Conservation (phyloP, 805 yeast species). For the Ogataea siamensis region DNA sequence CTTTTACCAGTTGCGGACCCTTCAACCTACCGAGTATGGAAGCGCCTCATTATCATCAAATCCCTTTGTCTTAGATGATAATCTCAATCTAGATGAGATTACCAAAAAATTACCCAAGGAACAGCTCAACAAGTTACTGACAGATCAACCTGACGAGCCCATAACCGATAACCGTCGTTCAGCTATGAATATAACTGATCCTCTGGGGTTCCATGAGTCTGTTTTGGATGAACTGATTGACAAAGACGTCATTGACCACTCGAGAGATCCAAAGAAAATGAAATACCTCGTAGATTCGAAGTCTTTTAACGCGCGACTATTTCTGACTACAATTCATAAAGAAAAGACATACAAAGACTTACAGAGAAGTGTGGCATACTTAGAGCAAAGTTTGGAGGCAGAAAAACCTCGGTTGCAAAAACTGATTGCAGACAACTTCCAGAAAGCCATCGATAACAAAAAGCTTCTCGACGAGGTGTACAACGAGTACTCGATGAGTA, state of each 20-base stretch:
- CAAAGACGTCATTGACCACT: slow-evolving; percentile 38
- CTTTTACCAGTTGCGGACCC: slow-evolving; percentile 44
- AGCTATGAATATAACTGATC: slow-evolving; percentile 38
- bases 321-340: slow-evolving; percentile 53
- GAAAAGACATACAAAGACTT: slow-evolving; percentile 54
- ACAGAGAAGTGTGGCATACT: slow-evolving; percentile 42
- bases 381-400: slow-evolving; percentile 48
- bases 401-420: slow-evolving; percentile 49
- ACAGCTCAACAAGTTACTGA: slow-evolving; percentile 23
- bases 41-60: slow-evolving; percentile 24
- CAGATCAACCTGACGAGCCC: slow-evolving; percentile 19
- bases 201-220: slow-evolving; percentile 52
- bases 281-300: slow-evolving; percentile 55
- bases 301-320: slow-evolving; percentile 55
- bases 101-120: slow-evolving; percentile 25
- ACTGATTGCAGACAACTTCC: slow-evolving; percentile 58
- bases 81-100: slow-evolving; percentile 13
- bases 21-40: slow-evolving; percentile 37
- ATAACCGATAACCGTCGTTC: neutral
- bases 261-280: slow-evolving; percentile 36
- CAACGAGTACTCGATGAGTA: slow-evolving; percentile 43
- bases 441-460: slow-evolving; percentile 63
- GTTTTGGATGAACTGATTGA: slow-evolving; percentile 42
- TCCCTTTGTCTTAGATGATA: slow-evolving; percentile 11
- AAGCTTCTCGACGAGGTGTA: slow-evolving; percentile 61